Evolutionary conservation across 257 asterid genomes (phyloP), one percentile per base, ranked within the genome.

Genomic region (Buddleja alternifolia): DNA sequence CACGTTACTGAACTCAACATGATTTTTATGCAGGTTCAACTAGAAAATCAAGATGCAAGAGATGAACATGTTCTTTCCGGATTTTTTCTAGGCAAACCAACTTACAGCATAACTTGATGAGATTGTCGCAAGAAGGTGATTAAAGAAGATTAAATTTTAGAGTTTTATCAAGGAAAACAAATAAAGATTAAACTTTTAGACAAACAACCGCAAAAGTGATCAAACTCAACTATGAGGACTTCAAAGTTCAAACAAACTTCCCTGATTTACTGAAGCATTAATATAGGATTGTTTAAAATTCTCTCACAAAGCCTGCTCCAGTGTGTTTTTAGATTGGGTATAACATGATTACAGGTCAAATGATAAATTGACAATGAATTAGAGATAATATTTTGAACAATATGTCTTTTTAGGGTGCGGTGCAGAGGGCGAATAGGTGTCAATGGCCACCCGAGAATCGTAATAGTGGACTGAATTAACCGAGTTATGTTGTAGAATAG

Each of bases 91-190:
- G n/a, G n/a, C n/a, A n/a, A n/a, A n/a, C n/a, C n/a, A n/a, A n/a
- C n/a, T n/a, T n/a, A n/a, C n/a, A n/a, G n/a, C n/a, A n/a, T n/a
- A n/a, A n/a, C n/a, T n/a, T n/a, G n/a, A n/a, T n/a, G n/a, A n/a
- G n/a, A n/a, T n/a, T n/a, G n/a, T n/a, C n/a, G n/a, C n/a, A n/a
- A n/a, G n/a, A n/a, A n/a, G n/a, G n/a, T n/a, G n/a, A n/a, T n/a
- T n/a, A n/a, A n/a, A n/a, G n/a, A n/a, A n/a, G n/a, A n/a, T n/a
- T n/a, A n/a, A n/a, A n/a, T n/a, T n/a, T n/a, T n/a, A n/a, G n/a
- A 61, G 67, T 41, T 23, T 12, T 10, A 39, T 61, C 36, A 11
- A 20, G 53, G 53, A 61, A 61, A 61, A 10, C 53, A 21, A 24
- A 40, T 61, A 40, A 15, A 8, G 23, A 57, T 29, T 29, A 54